Evolutionary conservation across 2,329 filamentous ascomycete genomes (phyloP).

Genomic region (Diaporthe australafricana): DNA sequence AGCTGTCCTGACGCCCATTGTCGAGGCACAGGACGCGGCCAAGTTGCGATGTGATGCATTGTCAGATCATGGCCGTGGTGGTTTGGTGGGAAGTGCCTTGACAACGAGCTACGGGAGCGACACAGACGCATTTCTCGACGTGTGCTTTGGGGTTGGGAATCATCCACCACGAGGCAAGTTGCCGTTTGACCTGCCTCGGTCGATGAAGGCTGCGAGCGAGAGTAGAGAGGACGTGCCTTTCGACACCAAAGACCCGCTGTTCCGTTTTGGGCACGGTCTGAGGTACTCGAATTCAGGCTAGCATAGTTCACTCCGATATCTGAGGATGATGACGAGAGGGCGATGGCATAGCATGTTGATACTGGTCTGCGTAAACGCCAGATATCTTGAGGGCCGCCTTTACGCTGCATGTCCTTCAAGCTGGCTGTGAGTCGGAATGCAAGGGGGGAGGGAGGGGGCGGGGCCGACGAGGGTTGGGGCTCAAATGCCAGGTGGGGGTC

Average conservation of each 20-base stretch:
- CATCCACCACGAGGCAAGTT: constrained; percentile 52
- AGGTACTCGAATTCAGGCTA: constrained; percentile 31
- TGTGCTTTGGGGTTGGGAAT: constrained; percentile 50
- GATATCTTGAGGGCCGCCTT: background rate
- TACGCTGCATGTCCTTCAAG: background rate
- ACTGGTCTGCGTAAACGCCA: too few species aligned
- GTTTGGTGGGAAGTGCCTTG: constrained; percentile 47
- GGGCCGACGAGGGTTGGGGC: background rate
- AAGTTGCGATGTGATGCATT: too few species aligned
- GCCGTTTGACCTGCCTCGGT: constrained; percentile 58
- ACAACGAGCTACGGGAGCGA: constrained; percentile 53
- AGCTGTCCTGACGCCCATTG: constrained; percentile 55
- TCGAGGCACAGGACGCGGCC: constrained; percentile 41
- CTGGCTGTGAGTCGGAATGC: background rate
- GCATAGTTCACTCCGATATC: background rate
- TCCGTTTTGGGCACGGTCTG: constrained; percentile 42
- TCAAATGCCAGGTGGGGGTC: background rate
- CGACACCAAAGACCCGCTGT: constrained; percentile 42
- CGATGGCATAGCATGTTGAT: background rate
- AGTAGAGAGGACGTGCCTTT: constrained; percentile 43
- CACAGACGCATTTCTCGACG: constrained; percentile 56
- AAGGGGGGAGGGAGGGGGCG: too few species aligned
- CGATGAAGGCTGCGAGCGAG: constrained; percentile 51
- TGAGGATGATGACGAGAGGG: background rate
- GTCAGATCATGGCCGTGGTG: background rate